A percentile compares a stretch with the other conserved stretches of the same genome.
phyloP scores from a whole-genome alignment of 176 grass and related monocot species.

The Metroxylon sagu region DNA sequence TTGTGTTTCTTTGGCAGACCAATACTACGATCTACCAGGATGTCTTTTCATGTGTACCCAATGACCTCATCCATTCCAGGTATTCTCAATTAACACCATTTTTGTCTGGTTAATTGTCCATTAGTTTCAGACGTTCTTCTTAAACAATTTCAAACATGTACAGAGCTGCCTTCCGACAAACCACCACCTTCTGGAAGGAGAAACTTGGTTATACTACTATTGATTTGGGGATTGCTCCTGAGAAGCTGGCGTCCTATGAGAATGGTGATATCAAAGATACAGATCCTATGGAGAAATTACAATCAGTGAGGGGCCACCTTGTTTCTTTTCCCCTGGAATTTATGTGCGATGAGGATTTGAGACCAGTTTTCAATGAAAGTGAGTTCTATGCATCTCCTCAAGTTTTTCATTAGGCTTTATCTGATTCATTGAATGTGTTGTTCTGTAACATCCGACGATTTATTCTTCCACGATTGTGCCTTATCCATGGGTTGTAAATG shows the following conservation, averaged over 20 bases:
- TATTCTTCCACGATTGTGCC: conserved; percentile 6
- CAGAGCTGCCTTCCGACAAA: conserved; percentile 53
- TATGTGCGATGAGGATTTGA: conserved; percentile 73
- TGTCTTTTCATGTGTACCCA: conserved; percentile 64
- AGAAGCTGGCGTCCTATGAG: conserved; percentile 23
- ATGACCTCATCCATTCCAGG: conserved; percentile 59
- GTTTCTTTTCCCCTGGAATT: conserved; percentile 71
- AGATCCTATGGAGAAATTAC: conserved; percentile 33
- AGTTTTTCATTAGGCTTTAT: conserved; percentile 57
- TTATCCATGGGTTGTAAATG: not conserved
- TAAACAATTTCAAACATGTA: conserved; percentile 1
- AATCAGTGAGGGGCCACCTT: conserved; percentile 46
- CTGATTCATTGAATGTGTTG: not conserved
- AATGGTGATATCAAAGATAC: conserved; percentile 22
- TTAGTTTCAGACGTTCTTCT: too few relatives aligned
- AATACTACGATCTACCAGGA: conserved; percentile 64
- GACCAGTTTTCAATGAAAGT: conserved; percentile 50
- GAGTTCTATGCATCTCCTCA: conserved; percentile 59
- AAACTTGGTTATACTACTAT: conserved; percentile 61
- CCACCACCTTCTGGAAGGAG: conserved; percentile 44
- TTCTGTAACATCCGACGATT: not conserved
- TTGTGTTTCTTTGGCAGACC: conserved; percentile 33
- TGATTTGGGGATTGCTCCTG: conserved; percentile 50
- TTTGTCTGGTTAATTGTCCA: not conserved
- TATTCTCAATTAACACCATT: not conserved